phyloP scores from a whole-genome alignment of 2,329 filamentous ascomycete species.

The Lasiodiplodia hormozganensis region DNA sequence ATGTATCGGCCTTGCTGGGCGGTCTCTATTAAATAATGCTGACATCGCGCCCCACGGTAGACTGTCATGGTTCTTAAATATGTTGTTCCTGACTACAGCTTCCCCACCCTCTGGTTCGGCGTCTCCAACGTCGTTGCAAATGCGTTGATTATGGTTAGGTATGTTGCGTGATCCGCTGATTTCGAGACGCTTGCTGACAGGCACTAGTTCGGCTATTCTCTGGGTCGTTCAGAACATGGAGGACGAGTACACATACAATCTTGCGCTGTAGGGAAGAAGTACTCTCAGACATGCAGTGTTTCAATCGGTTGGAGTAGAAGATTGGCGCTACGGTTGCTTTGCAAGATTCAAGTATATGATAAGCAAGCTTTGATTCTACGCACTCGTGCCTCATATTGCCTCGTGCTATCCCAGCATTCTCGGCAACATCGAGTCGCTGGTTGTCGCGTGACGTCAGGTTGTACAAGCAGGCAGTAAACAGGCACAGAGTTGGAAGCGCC shows the following conservation, averaged over 20 bases:
- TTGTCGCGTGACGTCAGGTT: constrained; percentile 6
- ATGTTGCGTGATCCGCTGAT: constrained; percentile 37
- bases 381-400: background rate
- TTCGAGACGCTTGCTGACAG: constrained; percentile 34
- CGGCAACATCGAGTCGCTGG: background rate
- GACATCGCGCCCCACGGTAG: constrained; percentile 35
- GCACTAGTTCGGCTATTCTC: constrained; percentile 64
- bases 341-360: constrained; percentile 9
- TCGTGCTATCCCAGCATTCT: background rate
- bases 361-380: constrained; percentile 3
- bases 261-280: constrained; percentile 59
- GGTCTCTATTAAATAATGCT: background rate
- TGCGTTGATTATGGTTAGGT: constrained; percentile 71
- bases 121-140: constrained; percentile 72
- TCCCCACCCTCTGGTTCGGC: constrained; percentile 71
- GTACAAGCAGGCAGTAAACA: background rate
- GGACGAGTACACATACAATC: constrained; percentile 74
- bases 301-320: constrained; percentile 3
- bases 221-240: constrained; percentile 78
- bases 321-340: background rate
- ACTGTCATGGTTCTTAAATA: constrained; percentile 74
- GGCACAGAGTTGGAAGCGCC: background rate
- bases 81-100: constrained; percentile 64
- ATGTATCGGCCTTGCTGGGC: constrained; percentile 44
- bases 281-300: background rate